Conservation (phyloP, 177 flowering plant species). For the Telopea speciosissima region DNA sequence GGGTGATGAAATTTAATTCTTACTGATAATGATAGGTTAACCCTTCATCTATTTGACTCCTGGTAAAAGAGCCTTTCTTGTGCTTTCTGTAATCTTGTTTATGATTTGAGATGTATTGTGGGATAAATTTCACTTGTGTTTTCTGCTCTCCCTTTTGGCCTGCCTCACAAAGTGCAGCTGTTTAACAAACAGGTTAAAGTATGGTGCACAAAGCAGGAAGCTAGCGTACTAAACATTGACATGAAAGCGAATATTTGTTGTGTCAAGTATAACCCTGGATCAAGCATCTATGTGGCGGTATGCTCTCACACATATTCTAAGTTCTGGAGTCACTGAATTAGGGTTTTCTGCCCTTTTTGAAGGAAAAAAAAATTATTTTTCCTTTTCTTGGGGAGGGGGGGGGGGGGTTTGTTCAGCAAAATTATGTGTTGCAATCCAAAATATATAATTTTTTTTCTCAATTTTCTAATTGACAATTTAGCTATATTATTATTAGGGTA, state of each 20-base stretch:
- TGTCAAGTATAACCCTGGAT: conserved; percentile 94
- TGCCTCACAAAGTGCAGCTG: background rate
- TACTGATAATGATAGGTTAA: background rate
- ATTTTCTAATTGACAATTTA: background rate
- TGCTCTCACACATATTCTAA: conserved; percentile 7
- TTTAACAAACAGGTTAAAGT: conserved; percentile 68
- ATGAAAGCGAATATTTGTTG: conserved; percentile 98
- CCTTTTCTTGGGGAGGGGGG: background rate
- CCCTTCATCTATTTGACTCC: too few species aligned
- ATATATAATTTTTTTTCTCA: too few species aligned
- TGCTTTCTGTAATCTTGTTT: background rate
- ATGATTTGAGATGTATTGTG: background rate
- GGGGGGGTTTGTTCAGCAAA: background rate
- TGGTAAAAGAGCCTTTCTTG: background rate
- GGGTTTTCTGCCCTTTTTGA: background rate
- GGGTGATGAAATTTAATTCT: background rate
- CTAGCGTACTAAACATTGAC: conserved; percentile 85
- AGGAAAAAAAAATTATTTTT: too few species aligned
- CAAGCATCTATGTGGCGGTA: conserved; percentile 78
- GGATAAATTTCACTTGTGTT: background rate
- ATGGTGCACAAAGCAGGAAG: conserved; percentile 96
- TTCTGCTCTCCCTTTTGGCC: background rate
- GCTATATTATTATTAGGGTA: too few species aligned
- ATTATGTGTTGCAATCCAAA: background rate
- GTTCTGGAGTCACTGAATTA: background rate